Conservation (phyloP, 257 asterid genomes). For the Primulina eburnea region DNA sequence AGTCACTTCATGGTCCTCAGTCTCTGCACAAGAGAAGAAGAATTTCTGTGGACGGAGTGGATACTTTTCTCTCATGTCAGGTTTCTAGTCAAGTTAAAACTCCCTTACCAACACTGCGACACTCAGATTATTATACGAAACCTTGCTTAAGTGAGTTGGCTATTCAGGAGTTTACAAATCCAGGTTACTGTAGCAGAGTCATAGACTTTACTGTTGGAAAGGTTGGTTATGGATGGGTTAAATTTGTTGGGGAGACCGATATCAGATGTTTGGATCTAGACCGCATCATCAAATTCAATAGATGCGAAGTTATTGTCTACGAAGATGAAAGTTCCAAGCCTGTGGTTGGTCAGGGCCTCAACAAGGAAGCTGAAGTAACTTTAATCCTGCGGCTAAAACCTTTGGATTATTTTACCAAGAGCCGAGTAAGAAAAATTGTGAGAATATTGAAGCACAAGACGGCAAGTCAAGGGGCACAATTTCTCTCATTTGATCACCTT, state of each 20-base stretch:
- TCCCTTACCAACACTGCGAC: slow-evolving; percentile 50
- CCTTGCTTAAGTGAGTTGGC: slow-evolving; percentile 83
- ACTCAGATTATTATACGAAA: slow-evolving; percentile 64
- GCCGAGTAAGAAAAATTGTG: slow-evolving; percentile 30
- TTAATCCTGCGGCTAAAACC: slow-evolving; percentile 40
- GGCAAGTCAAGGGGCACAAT: slow-evolving; percentile 82
- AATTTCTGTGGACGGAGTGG: slow-evolving; percentile 39
- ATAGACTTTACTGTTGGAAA: slow-evolving; percentile 74
- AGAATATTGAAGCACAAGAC: slow-evolving; percentile 54
- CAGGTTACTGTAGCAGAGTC: slow-evolving; percentile 83
- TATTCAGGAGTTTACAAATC: slow-evolving; percentile 44
- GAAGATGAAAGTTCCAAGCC: slow-evolving; percentile 80
- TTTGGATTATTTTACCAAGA: slow-evolving; percentile 22
- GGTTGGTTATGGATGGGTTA: slow-evolving; percentile 65
- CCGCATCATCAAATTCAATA: slow-evolving; percentile 53
- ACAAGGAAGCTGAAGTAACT: slow-evolving; percentile 89
- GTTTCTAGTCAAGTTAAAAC: slow-evolving; percentile 31
- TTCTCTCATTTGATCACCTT: slow-evolving; percentile 60
- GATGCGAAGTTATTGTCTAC: slow-evolving; percentile 65
- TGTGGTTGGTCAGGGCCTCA: slow-evolving; percentile 68
- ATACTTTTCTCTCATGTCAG: slow-evolving; percentile 28
- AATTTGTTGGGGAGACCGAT: slow-evolving; percentile 76
- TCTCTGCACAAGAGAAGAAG: slow-evolving; percentile 63
- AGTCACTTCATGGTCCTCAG: slow-evolving; percentile 30
- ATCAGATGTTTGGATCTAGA: slow-evolving; percentile 80